Evolutionary conservation across 768 basidiomycete genomes (phyloP).

Genomic region (Leccinum incarnatum): DNA sequence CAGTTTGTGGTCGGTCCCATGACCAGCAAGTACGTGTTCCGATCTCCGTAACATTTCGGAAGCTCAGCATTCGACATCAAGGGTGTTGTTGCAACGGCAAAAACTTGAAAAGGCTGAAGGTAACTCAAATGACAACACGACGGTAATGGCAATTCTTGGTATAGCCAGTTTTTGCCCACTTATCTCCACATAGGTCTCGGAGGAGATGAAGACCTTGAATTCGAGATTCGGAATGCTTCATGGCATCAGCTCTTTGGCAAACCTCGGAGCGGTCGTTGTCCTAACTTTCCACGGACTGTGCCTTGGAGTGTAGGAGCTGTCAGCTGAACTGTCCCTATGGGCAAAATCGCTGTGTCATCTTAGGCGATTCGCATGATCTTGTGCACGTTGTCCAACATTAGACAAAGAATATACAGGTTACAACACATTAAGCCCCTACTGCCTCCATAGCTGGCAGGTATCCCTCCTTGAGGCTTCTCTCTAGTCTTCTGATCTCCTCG

Average conservation of each 20-base stretch:
- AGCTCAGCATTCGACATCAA: slow-evolving; percentile 21
- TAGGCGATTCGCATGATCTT: neutral
- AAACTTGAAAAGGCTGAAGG: slow-evolving; percentile 73
- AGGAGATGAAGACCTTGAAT: slow-evolving; percentile 67
- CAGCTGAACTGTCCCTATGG: neutral
- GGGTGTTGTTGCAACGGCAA: slow-evolving; percentile 75
- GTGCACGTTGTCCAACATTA: slow-evolving; percentile 13
- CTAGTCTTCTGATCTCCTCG: slow-evolving; percentile 82
- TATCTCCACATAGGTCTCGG: slow-evolving; percentile 50
- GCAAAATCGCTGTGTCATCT: neutral
- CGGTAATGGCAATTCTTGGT: slow-evolving; percentile 41
- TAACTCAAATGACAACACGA: slow-evolving; percentile 60
- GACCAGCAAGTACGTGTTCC: slow-evolving; percentile 57
- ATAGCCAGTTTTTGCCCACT: slow-evolving; percentile 7
- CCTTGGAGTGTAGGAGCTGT: slow-evolving; percentile 49
- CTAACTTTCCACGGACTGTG: slow-evolving; percentile 69
- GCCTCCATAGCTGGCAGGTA: slow-evolving; percentile 77
- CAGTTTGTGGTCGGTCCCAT: slow-evolving; percentile 68
- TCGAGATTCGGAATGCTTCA: slow-evolving; percentile 64
- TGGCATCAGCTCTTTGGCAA: slow-evolving; percentile 66
- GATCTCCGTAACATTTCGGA: neutral
- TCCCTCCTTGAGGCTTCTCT: slow-evolving; percentile 80
- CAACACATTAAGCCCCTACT: slow-evolving; percentile 62
- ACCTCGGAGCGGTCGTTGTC: slow-evolving; percentile 57
- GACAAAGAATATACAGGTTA: slow-evolving; percentile 32